A percentile compares a stretch with the other conserved stretches of the same genome.
These are phyloP conservation scores for Capsicum pubescens DNA, from an alignment of 257 asterid genomes.

Conservation along the genomic window DNA sequence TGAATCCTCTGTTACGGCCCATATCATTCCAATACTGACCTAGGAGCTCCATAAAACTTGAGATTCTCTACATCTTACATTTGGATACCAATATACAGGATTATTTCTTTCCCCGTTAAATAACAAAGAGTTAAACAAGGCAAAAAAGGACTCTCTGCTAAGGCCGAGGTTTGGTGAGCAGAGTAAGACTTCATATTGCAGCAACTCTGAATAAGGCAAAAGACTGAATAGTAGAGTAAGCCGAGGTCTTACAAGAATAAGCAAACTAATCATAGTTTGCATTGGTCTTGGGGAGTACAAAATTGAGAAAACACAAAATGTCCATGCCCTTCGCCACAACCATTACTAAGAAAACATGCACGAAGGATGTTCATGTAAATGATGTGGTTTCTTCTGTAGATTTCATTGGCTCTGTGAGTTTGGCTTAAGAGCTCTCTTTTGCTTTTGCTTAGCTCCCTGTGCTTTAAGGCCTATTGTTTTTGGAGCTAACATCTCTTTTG, in stretches of 20 bases:
- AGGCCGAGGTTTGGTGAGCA: background rate
- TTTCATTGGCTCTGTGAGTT: too few relatives aligned
- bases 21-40: background rate
- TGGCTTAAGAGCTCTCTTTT: too few relatives aligned
- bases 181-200: conserved; percentile 3
- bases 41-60: background rate
- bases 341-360: background rate
- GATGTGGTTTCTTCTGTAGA: too few relatives aligned
- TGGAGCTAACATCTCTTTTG: too few relatives aligned
- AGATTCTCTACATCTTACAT: background rate
- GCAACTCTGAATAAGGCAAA: background rate
- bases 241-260: background rate
- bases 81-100: background rate
- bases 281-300: background rate
- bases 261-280: background rate
- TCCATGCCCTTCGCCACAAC: background rate
- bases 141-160: background rate
- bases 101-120: background rate
- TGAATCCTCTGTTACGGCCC: background rate
- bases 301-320: background rate
- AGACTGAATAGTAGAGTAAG: conserved; percentile 2
- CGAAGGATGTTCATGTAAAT: background rate
- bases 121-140: background rate
- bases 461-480: too few relatives aligned
- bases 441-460: too few relatives aligned